These are phyloP conservation scores for Boletellus dicymbophilus DNA, from an alignment of 1,284 basidiomycete species.

Conservation along the genomic window DNA sequence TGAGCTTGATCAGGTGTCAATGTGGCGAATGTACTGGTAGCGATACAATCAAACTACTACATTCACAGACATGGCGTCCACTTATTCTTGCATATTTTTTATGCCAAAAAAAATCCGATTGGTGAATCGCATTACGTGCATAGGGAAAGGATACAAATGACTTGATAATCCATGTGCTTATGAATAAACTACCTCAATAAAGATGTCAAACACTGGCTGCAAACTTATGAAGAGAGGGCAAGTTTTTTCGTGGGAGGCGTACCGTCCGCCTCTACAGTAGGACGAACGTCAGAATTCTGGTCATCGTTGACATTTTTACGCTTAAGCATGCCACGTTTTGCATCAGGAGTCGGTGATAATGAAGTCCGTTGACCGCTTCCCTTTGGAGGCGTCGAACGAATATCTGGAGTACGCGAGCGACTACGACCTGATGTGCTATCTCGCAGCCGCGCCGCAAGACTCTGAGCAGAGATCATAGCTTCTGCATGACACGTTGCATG, in stretches of 20 bases:
- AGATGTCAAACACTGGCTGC: conserved; percentile 16
- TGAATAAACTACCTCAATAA: conserved; percentile 40
- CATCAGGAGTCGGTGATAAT: conserved; percentile 49
- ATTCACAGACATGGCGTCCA: neutral
- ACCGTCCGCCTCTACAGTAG: conserved; percentile 36
- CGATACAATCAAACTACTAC: too few relatives aligned
- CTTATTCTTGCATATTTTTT: neutral
- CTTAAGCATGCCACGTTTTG: conserved; percentile 57
- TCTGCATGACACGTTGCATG: conserved; percentile 94
- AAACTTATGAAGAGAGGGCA: conserved; percentile 38
- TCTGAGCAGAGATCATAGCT: conserved; percentile 60
- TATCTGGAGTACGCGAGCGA: conserved; percentile 73
- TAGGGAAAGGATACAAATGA: conserved; percentile 27
- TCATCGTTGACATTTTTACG: conserved; percentile 66
- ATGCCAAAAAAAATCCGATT: neutral
- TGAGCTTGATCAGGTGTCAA: neutral
- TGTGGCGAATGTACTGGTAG: neutral
- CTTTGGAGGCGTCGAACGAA: conserved; percentile 48
- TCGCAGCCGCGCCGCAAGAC: conserved; percentile 64
- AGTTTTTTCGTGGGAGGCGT: conserved; percentile 63
- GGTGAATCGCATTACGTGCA: conserved; percentile 22
- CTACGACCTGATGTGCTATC: conserved; percentile 57
- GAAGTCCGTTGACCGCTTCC: conserved; percentile 32
- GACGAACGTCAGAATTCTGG: conserved; percentile 30
- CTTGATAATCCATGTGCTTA: conserved; percentile 20